Base-by-base conservation (phyloP, 2,329 filamentous ascomycete genomes). In the Aspergillus sergii region DNA sequence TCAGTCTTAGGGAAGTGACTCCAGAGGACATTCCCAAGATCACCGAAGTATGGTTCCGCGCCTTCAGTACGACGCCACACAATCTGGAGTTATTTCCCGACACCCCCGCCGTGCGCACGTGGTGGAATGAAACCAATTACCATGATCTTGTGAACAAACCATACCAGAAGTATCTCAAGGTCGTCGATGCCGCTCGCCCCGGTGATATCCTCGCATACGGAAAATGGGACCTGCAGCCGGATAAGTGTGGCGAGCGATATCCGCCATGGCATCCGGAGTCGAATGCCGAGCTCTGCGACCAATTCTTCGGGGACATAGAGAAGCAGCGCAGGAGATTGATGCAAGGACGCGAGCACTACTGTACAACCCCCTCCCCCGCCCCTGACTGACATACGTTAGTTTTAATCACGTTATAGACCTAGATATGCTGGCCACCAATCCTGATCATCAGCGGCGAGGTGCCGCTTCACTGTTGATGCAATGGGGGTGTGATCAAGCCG, bases 401-500 rank as follows among this genome's bases (percentile, higher is more conserved):
- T 32, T 16, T 32, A 51, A 32, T 28, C 16, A 12, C 16, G 1
- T 3, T 21, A 6, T n/a, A 58, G 56, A 58, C 10, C 19, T 58
- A 11, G 28, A 48, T 19, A 62, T 66, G 48, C 50, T 67, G 10
- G 63, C 50, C 26, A 81, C 68, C 2, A 61, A 68, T 30, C 65
- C 65, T 2, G 55, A 59, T 5, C 64, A 68, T 39, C 65, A 63
- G 32, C 62, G 66, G 16, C 65, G 57, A 43, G 69, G 69, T 4
- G 69, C 69, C 1, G 69, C 57, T 1, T 66, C 65, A 9, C 53
- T 69, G 62, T 48, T 71, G 11, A 36, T 71, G 1, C 39, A 64
- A 41, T 69, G 69, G 69, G 68, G 68, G 1, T 70, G 68, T 39
- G 65, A 66, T 14, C 30, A 57, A 19, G 64, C 61, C 4, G 67